These are phyloP conservation scores for Dendryphion nanum DNA, from an alignment of 2,329 filamentous ascomycete species.

Conservation along the genomic window DNA sequence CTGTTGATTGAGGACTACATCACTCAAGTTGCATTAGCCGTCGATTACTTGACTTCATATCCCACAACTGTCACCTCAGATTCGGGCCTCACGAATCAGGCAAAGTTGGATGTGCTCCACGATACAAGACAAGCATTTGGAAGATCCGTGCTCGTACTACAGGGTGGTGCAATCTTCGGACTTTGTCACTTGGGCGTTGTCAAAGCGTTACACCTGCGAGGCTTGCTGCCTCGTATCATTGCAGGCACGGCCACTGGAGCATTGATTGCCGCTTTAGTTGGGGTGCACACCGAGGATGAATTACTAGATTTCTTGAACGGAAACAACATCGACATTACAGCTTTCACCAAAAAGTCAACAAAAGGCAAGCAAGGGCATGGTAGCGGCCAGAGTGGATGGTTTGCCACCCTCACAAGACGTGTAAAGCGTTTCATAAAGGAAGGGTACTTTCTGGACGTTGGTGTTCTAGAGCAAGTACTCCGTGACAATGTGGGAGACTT, in stretches of 20 bases:
- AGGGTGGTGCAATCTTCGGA: slow-evolving; percentile 89
- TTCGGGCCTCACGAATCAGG: slow-evolving; percentile 64
- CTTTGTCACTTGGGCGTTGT: slow-evolving; percentile 88
- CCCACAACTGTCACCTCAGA: slow-evolving; percentile 54
- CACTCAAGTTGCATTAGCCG: slow-evolving; percentile 74
- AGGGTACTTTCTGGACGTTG: slow-evolving; percentile 81
- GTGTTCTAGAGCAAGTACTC: slow-evolving; percentile 79
- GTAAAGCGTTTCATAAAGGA: slow-evolving; percentile 68
- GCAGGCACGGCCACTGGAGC: slow-evolving; percentile 89
- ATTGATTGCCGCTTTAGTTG: slow-evolving; percentile 82
- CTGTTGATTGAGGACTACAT: slow-evolving; percentile 89
- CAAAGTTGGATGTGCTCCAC: slow-evolving; percentile 81
- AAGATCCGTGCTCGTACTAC: slow-evolving; percentile 77
- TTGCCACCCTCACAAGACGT: slow-evolving; percentile 63
- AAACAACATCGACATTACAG: slow-evolving; percentile 77
- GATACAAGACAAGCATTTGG: slow-evolving; percentile 88
- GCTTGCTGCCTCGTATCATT: slow-evolving; percentile 83
- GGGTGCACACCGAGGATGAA: slow-evolving; percentile 83
- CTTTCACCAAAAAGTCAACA: slow-evolving; percentile 58
- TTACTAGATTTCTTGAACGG: slow-evolving; percentile 74
- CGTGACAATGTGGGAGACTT: slow-evolving; percentile 81
- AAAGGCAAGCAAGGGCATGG: slow-evolving; percentile 18
- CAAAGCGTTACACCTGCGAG: slow-evolving; percentile 78
- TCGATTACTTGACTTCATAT: slow-evolving; percentile 71
- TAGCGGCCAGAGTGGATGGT: slow-evolving; percentile 37